phyloP scores from a whole-genome alignment of 2,329 filamentous ascomycete species.

The Colletotrichum sojae region DNA sequence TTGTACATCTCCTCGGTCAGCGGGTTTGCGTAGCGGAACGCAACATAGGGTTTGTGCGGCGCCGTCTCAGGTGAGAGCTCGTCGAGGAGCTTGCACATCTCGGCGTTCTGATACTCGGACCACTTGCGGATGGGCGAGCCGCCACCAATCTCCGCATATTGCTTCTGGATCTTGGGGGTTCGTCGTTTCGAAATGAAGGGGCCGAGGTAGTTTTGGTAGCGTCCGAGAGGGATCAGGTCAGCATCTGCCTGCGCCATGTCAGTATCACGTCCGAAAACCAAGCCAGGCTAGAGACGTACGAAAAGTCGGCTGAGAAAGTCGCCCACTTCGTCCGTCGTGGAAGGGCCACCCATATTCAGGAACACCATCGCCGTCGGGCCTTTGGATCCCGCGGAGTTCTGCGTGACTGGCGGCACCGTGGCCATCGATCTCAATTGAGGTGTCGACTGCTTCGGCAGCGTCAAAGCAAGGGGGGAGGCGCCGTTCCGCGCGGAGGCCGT shows the following conservation, averaged over 20 bases:
- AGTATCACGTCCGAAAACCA: conserved; percentile 28
- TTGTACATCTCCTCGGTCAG: conserved; percentile 95
- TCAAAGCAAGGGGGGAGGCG: conserved; percentile 38
- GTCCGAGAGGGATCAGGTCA: conserved; percentile 95
- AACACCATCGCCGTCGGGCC: conserved; percentile 98
- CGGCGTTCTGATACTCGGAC: conserved; percentile 92
- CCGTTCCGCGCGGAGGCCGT: conserved; percentile 39
- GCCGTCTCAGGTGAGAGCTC: conserved; percentile 91
- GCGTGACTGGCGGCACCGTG: conserved; percentile 83
- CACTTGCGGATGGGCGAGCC: conserved; percentile 98
- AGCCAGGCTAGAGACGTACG: conserved; percentile 66
- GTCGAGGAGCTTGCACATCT: conserved; percentile 99
- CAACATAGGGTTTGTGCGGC: conserved; percentile 97
- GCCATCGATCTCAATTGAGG: conserved; percentile 66
- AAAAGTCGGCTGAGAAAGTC: conserved; percentile 93
- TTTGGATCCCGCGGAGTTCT: conserved; percentile 77
- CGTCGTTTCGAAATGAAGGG: conserved; percentile 87
- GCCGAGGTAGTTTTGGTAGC: conserved; percentile 90
- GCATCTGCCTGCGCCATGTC: conserved; percentile 78
- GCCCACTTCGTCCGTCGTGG: conserved; percentile 88
- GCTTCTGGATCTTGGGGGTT: conserved; percentile 96
- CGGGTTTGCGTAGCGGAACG: conserved; percentile 94
- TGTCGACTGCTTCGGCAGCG: conserved; percentile 49
- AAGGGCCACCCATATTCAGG: conserved; percentile 98
- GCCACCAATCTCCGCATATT: conserved; percentile 95